phyloP scores from a whole-genome alignment of 192 early-diverging fungal species.

The Spizellomyces sp. region DNA sequence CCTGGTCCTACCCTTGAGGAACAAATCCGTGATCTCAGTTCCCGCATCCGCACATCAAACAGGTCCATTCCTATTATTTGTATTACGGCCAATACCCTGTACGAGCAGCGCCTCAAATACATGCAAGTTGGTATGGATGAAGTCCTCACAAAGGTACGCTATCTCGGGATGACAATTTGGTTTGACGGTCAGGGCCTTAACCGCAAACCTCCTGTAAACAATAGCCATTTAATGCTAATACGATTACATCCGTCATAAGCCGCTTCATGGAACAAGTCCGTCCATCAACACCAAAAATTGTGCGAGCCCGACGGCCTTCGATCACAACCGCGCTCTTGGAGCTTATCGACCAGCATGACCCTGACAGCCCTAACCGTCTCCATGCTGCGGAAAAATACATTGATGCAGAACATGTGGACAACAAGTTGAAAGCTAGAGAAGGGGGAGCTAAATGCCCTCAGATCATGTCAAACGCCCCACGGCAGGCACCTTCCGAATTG shows the following conservation, averaged over 20 bases:
- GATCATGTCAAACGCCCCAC: neutral
- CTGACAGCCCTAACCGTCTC: neutral
- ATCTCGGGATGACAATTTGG: no score
- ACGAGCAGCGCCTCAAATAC: neutral
- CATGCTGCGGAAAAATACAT: conserved; percentile 1
- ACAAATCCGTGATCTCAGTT: neutral
- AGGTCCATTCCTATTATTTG: neutral
- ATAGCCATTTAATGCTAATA: neutral
- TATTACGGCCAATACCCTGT: neutral
- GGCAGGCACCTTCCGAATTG: no score
- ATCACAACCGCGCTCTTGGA: neutral
- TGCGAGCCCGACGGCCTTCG: neutral
- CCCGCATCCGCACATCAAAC: neutral
- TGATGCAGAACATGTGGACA: neutral
- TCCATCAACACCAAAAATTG: neutral
- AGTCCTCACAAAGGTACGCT: neutral
- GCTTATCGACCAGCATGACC: conserved; percentile 2
- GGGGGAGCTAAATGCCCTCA: neutral
- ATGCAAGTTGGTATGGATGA: neutral
- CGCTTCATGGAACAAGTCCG: neutral
- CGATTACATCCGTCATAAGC: neutral
- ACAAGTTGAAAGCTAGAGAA: neutral
- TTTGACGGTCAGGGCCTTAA: no score
- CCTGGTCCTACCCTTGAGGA: neutral
- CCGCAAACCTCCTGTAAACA: no score